phyloP scores from a whole-genome alignment of 306 rosid species.

The Trifolium subterraneum region DNA sequence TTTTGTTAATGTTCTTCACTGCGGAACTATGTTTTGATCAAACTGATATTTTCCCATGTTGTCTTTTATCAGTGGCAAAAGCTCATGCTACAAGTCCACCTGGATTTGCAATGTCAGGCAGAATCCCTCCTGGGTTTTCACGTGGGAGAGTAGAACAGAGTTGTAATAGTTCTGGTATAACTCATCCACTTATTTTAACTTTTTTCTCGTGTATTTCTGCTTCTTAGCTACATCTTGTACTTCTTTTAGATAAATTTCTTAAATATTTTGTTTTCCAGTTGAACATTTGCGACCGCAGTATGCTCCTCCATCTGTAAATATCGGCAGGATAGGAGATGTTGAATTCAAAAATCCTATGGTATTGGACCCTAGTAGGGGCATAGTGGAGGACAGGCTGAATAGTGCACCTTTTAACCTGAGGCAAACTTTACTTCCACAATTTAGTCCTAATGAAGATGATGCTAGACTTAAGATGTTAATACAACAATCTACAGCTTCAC shows the following conservation, averaged over 20 bases:
- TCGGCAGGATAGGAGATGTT: conserved; percentile 38
- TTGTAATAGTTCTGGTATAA: conserved; percentile 47
- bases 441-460: conserved; percentile 44
- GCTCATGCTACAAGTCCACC: conserved; percentile 53
- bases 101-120: conserved; percentile 51
- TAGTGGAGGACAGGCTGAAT: conserved; percentile 41
- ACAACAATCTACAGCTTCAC: conserved; percentile 45
- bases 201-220: not conserved
- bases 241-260: conserved; percentile 3
- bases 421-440: conserved; percentile 42
- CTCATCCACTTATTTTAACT: not conserved
- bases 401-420: conserved; percentile 44
- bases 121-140: conserved; percentile 59
- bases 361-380: conserved; percentile 39
- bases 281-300: conserved; percentile 42
- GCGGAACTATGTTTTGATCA: conserved; percentile 15
- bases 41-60: conserved; percentile 35
- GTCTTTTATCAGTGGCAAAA: conserved; percentile 43
- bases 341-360: conserved; percentile 40
- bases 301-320: conserved; percentile 47
- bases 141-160: conserved; percentile 44
- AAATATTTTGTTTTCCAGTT: conserved; percentile 41
- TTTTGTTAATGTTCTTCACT: conserved; percentile 12
- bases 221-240: conserved; percentile 29
- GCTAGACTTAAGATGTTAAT: conserved; percentile 45